Evolutionary conservation across 371 early-diverging fungal genomes (phyloP), one percentile per base, ranked within the genome.

Genomic region (Mucor racemosus): DNA sequence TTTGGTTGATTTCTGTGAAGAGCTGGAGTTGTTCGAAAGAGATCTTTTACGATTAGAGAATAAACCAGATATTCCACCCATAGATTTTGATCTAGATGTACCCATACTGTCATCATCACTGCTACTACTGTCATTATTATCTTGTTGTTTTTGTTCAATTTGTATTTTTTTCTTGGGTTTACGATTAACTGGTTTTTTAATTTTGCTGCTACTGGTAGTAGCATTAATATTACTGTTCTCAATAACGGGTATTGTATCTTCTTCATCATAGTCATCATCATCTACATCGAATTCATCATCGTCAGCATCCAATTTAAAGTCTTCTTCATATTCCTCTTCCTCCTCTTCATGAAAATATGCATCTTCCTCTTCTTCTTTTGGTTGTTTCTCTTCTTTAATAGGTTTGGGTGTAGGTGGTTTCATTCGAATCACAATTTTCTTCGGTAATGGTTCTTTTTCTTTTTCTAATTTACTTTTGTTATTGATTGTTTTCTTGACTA

Each of bases 71-170:
- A 42, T 31, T 5, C 33, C 17, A 1, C 15, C 33, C 35, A 62
- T 14, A 10, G 53, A 11, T 31, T 59, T 65, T 13, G 54, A 58
- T 58, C 53, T 48, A 3, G 50, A 10, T 31, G 66, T 65, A 9
- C 66, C 66, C 66, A 65, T 65, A 53, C 59, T 53, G 34, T 65
- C 66, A 48, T 65, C 66, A 34, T 65, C 66, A 53, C 48, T 48
- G 33, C 60, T 59, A 41, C 60, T 59, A 42, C 54, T 59, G 5
- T 54, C 54, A 33, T 26, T 31, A 34, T 36, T 53, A 11, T 65
- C 64, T 14, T 42, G 35, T 26, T 53, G 36, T 9, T 31, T 21
- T 14, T 31, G 26, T 5, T 21, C 53, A 53, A 53, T 21, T 53
- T 53, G 26, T 53, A 26, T 15, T 21, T 46, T 58, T 38, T 58